Conservation (phyloP, 768 basidiomycete species). For the Lentinula detonsa region DNA sequence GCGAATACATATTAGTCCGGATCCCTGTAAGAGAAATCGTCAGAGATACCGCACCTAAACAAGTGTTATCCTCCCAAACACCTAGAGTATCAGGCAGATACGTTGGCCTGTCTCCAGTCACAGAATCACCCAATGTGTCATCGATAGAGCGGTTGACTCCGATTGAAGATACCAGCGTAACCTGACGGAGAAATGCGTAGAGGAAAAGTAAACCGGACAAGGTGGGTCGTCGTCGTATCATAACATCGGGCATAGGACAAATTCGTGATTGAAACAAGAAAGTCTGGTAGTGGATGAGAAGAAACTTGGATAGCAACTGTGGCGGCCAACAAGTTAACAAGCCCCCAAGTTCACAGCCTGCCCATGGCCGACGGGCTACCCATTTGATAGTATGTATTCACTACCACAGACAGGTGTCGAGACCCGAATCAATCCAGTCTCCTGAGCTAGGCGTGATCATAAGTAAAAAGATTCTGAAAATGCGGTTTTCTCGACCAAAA, state of each 20-base stretch:
- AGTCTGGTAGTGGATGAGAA: background rate
- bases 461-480: too few species aligned
- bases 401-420: too few species aligned
- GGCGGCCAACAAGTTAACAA: too few species aligned
- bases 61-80: constrained; percentile 13
- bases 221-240: background rate
- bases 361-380: background rate
- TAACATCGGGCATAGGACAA: background rate
- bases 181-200: background rate
- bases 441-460: too few species aligned
- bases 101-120: constrained; percentile 13
- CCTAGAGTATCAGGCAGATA: constrained; percentile 11
- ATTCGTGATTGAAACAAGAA: too few species aligned
- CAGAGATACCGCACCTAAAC: background rate
- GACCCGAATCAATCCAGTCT: too few species aligned
- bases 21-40: background rate
- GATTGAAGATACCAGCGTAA: background rate
- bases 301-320: background rate
- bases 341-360: background rate
- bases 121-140: constrained; percentile 15
- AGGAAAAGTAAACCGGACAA: background rate
- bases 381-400: too few species aligned
- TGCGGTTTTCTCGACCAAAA: too few species aligned
- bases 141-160: constrained; percentile 16
- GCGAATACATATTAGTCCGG: background rate